These are phyloP conservation scores for Wickerhamiella cacticola DNA, from an alignment of 805 yeast genomes.

Conservation along the genomic window DNA sequence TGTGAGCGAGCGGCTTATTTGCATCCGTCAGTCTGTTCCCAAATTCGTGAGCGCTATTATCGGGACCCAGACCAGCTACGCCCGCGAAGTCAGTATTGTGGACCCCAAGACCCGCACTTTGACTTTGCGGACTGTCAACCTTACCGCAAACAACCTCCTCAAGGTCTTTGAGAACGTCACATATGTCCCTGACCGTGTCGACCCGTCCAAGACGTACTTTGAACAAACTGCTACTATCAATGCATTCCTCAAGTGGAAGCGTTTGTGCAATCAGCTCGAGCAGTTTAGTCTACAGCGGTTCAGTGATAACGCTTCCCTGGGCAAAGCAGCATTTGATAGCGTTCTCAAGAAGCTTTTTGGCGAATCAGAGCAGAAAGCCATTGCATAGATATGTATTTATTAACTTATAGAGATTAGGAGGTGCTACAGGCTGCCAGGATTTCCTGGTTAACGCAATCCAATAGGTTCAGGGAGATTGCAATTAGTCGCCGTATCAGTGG, in stretches of 20 bases:
- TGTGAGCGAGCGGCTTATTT: conserved; percentile 75
- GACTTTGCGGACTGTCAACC: conserved; percentile 71
- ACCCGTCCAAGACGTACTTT: conserved; percentile 50
- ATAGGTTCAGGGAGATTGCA: too few relatives aligned
- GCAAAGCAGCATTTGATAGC: conserved; percentile 72
- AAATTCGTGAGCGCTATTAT: conserved; percentile 61
- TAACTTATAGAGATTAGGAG: not conserved
- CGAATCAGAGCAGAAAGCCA: not conserved
- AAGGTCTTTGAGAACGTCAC: conserved; percentile 79
- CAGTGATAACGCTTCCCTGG: conserved; percentile 72
- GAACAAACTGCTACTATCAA: conserved; percentile 78
- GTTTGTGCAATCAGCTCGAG: conserved; percentile 70
- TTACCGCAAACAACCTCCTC: conserved; percentile 65
- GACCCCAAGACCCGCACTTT: conserved; percentile 53
- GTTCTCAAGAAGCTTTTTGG: conserved; percentile 38
- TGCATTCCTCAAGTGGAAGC: conserved; percentile 61
- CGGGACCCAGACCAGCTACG: conserved; percentile 58
- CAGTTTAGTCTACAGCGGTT: conserved; percentile 88
- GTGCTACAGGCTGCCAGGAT: not conserved
- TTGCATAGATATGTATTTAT: not conserved
- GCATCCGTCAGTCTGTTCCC: conserved; percentile 80
- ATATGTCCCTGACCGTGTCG: conserved; percentile 45
- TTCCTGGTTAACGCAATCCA: too few relatives aligned
- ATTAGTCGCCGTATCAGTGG: too few relatives aligned
- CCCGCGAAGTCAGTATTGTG: conserved; percentile 79